Percentiles rank a stretch among this genome's conserved stretches.
These are phyloP conservation scores for Penicillium crustosum DNA, from an alignment of 2,329 filamentous ascomycete species.

Conservation along the genomic window DNA sequence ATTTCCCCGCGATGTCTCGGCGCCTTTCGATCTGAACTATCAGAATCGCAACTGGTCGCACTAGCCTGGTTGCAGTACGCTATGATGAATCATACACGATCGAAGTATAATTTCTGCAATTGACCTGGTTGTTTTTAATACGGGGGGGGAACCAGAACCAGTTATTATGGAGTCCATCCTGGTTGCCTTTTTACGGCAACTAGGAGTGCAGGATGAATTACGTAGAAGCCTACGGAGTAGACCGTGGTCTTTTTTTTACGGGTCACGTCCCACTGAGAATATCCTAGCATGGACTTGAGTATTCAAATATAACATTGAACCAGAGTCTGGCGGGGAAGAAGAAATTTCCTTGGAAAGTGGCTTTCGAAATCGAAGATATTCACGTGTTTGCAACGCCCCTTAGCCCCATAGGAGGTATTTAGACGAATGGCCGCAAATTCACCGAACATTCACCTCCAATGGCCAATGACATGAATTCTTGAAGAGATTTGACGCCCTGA, in stretches of 20 bases:
- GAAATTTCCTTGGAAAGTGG: constrained; percentile 1
- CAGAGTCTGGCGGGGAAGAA: neutral
- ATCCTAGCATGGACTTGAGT: neutral
- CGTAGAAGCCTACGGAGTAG: neutral
- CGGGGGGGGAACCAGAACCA: neutral
- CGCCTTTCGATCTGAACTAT: constrained; percentile 27
- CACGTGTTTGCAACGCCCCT: neutral
- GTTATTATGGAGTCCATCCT: neutral
- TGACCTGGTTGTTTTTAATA: constrained; percentile 12
- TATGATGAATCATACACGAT: constrained; percentile 18
- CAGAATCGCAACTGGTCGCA: constrained; percentile 22
- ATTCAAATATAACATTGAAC: neutral
- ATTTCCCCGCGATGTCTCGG: constrained; percentile 17
- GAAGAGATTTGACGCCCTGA: neutral
- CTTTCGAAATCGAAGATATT: constrained; percentile 8
- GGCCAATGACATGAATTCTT: neutral
- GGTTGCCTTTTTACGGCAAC: constrained; percentile 12
- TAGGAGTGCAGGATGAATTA: neutral
- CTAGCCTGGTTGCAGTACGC: constrained; percentile 16
- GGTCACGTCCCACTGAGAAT: neutral
- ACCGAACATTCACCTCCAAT: neutral
- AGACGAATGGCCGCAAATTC: neutral
- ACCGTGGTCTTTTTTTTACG: neutral
- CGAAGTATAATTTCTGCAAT: constrained; percentile 13
- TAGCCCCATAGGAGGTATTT: neutral